These are phyloP conservation scores for Lathyrus sativus DNA, from an alignment of 306 rosid genomes.

Conservation along the genomic window DNA sequence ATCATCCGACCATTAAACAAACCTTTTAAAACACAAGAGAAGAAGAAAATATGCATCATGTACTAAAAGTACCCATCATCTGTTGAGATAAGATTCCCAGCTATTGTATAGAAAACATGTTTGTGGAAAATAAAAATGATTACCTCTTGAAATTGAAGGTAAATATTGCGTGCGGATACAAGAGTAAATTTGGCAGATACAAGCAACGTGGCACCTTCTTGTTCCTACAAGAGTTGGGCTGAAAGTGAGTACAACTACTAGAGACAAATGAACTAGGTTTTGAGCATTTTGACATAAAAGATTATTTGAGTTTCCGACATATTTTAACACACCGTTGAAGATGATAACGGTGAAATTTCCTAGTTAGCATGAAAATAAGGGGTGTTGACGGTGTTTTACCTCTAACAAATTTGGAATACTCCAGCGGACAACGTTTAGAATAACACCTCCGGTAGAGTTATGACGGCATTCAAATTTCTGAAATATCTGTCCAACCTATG, in stretches of 20 bases:
- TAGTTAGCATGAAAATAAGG: slow-evolving; percentile 17
- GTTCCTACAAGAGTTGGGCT: slow-evolving; percentile 56
- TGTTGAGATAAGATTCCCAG: neutral
- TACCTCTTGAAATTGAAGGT: slow-evolving; percentile 91
- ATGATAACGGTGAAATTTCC: neutral
- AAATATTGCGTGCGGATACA: slow-evolving; percentile 79
- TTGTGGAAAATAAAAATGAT: slow-evolving; percentile 17
- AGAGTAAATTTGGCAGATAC: slow-evolving; percentile 80
- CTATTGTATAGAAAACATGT: slow-evolving; percentile 24
- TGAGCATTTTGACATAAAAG: too few species aligned
- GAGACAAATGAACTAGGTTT: neutral
- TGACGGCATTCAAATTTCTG: slow-evolving; percentile 85
- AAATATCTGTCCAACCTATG: slow-evolving; percentile 88
- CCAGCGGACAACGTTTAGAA: slow-evolving; percentile 86
- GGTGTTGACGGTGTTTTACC: slow-evolving; percentile 44
- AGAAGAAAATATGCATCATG: too few species aligned
- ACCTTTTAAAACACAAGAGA: too few species aligned
- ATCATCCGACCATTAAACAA: too few species aligned
- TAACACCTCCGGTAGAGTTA: slow-evolving; percentile 58
- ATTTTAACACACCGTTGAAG: neutral
- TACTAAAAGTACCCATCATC: neutral
- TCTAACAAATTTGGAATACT: slow-evolving; percentile 81
- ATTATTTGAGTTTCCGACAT: neutral
- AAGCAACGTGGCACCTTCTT: slow-evolving; percentile 89
- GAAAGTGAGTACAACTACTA: neutral